Evolutionary conservation across 192 early-diverging fungal genomes (phyloP), one percentile per base, ranked within the genome.

Genomic region (Podila epicladia): DNA sequence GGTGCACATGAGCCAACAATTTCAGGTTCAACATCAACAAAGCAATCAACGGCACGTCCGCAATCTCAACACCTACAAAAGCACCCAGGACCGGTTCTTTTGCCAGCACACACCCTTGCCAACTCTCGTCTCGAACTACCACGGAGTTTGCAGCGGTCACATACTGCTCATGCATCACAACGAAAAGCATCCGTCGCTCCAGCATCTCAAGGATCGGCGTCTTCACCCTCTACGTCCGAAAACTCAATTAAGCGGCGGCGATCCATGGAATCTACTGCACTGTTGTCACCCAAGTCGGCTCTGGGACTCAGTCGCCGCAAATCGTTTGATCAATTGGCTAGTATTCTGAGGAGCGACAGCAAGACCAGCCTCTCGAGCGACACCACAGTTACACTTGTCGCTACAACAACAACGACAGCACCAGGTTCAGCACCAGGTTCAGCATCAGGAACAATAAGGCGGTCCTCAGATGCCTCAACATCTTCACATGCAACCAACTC

Each of bases 391-490:
- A 26, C n/a, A 1, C 24, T 22, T 24, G 53, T 8, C 17, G 6
- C 9, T 12, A 55, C 53, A 55, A 55, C n/a, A 24, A 17, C n/a
- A 55, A 12, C 51, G 49, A 51, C 33, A 2, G 7, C 33, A 7
- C 4, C 29, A 29, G 29, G 29, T 37, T 6, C 41, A 3, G 41
- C 41, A 45, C 41, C 41, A 15, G 41, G 22, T 6, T 26, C 53
- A 2, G 29, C 6, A 26, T 61, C 59, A 31, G 31, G 8, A 20
- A 17, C 59, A 31, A 61, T 5, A 61, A 20, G 77, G 22, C 60
- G 71, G 37, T 69, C 77, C 0, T 80, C 77, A 12, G 71, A 69
- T 73, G 77, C 77, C 20, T 80, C 77, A 9, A 80, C 71, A 24
- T 62, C 65, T 11, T 80, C 77, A 13, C 55, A 65, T 31, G 67